phyloP scores from a whole-genome alignment of 2,329 filamentous ascomycete genomes.

The Paradendryphiella salina region DNA sequence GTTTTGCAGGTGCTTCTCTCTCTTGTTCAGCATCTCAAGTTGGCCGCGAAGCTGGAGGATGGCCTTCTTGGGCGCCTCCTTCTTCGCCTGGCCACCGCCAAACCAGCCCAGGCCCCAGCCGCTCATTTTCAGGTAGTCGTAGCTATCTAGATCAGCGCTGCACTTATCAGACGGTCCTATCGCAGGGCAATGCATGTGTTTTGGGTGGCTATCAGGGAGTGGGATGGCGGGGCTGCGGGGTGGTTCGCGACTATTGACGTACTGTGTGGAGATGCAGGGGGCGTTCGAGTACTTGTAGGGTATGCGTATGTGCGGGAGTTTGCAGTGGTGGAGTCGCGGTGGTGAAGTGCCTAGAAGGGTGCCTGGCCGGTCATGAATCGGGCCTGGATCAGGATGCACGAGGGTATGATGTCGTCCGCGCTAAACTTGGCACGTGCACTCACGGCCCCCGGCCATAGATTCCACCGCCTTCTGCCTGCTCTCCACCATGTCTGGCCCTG shows the following conservation, averaged over 20 bases:
- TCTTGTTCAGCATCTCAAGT: slow-evolving; percentile 96
- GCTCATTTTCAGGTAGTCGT: slow-evolving; percentile 34
- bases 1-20: slow-evolving; percentile 84
- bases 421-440: slow-evolving; percentile 24
- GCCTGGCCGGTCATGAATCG: slow-evolving; percentile 24
- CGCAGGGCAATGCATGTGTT: background rate
- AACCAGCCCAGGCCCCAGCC: slow-evolving; percentile 73
- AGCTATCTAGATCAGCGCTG: slow-evolving; percentile 4
- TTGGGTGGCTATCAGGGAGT: slow-evolving; percentile 17
- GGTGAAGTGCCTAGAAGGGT: slow-evolving; percentile 19
- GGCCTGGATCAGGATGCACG: slow-evolving; percentile 23
- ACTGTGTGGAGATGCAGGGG: slow-evolving; percentile 8
- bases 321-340: slow-evolving; percentile 15
- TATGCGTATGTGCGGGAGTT: background rate
- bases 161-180: background rate
- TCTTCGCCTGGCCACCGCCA: slow-evolving; percentile 80
- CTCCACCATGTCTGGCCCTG: slow-evolving; percentile 51
- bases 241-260: slow-evolving; percentile 14
- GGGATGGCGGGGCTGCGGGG: slow-evolving; percentile 26
- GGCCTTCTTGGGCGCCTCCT: slow-evolving; percentile 94
- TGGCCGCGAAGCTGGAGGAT: slow-evolving; percentile 86
- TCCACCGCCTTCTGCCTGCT: slow-evolving; percentile 14
- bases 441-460: slow-evolving; percentile 16
- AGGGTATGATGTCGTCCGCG: slow-evolving; percentile 33
- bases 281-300: background rate